These are phyloP conservation scores for Microsporum ferrugineum DNA, from an alignment of 2,329 filamentous ascomycete species.

Conservation along the genomic window DNA sequence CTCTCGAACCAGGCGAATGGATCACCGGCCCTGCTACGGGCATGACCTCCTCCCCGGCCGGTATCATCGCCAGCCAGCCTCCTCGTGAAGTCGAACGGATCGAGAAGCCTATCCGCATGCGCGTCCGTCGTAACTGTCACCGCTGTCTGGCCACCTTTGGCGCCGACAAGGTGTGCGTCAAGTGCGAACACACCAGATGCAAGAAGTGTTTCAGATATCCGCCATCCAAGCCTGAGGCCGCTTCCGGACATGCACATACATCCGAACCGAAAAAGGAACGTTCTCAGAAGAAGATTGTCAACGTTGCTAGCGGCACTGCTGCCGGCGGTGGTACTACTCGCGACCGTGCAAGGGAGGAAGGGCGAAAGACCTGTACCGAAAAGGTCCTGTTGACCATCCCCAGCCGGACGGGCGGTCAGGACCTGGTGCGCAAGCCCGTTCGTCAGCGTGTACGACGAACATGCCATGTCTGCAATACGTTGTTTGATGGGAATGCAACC, in stretches of 20 bases:
- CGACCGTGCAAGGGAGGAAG: slow-evolving; percentile 13
- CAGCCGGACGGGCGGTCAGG: slow-evolving; percentile 55
- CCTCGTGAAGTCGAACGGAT: slow-evolving; percentile 27
- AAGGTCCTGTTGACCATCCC: slow-evolving; percentile 44
- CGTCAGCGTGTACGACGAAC: slow-evolving; percentile 62
- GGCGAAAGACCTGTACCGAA: slow-evolving; percentile 20
- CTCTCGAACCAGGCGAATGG: slow-evolving; percentile 34
- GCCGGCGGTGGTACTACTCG: neutral
- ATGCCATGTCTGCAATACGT: slow-evolving; percentile 61
- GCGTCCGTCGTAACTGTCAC: slow-evolving; percentile 56
- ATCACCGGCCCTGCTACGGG: slow-evolving; percentile 22
- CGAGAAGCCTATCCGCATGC: slow-evolving; percentile 37
- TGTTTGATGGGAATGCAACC: slow-evolving; percentile 50
- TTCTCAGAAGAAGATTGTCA: slow-evolving; percentile 17
- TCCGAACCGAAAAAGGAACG: slow-evolving; percentile 28
- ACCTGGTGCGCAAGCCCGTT: slow-evolving; percentile 59
- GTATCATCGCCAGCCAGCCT: slow-evolving; percentile 4
- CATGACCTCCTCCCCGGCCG: neutral
- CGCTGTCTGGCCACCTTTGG: slow-evolving; percentile 66
- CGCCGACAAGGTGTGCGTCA: slow-evolving; percentile 58
- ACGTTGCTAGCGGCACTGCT: slow-evolving; percentile 16
- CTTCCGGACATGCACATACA: slow-evolving; percentile 29
- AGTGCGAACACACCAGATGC: slow-evolving; percentile 71
- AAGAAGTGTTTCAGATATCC: slow-evolving; percentile 68
- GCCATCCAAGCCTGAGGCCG: slow-evolving; percentile 46